phyloP scores from a whole-genome alignment of 805 yeast genomes.

The Sporopachydermia lactativora region DNA sequence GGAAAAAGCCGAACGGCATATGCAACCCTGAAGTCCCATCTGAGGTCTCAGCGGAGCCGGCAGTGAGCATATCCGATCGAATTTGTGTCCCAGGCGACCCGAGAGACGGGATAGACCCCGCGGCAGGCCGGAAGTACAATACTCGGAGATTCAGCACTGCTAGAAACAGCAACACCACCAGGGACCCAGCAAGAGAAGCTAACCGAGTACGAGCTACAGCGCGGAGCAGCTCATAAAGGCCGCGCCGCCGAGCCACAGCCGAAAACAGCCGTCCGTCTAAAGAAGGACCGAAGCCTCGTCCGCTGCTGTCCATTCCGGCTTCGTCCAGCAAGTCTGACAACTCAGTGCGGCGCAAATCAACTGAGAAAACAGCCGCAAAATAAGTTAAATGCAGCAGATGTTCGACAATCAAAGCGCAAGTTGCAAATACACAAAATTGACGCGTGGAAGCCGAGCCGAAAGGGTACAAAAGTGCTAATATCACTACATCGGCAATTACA shows the following conservation, averaged over 20 bases:
- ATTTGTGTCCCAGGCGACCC: too few relatives aligned
- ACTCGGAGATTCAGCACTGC: neutral
- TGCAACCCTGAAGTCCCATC: neutral
- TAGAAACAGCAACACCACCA: neutral
- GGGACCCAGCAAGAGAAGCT: neutral
- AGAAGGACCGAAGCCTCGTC: neutral
- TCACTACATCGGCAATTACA: slow-evolving; percentile 16
- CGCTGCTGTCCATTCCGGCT: slow-evolving; percentile 14
- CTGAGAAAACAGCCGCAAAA: slow-evolving; percentile 47
- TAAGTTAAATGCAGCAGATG: slow-evolving; percentile 49
- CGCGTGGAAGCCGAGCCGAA: slow-evolving; percentile 21
- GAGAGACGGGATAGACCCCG: too few relatives aligned
- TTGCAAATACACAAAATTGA: slow-evolving; percentile 31
- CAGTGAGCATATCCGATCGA: too few relatives aligned
- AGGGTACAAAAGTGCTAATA: slow-evolving; percentile 17
- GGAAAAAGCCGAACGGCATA: neutral
- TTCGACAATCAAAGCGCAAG: slow-evolving; percentile 38
- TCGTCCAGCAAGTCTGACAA: slow-evolving; percentile 35
- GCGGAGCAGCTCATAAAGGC: neutral
- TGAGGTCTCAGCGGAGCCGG: neutral
- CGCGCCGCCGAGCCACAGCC: neutral
- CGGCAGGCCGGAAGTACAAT: neutral
- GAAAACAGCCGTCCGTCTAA: neutral
- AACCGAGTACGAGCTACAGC: neutral
- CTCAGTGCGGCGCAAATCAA: slow-evolving; percentile 54